These are phyloP conservation scores for Limtongia smithiae DNA, from an alignment of 805 yeast genomes.

Conservation along the genomic window DNA sequence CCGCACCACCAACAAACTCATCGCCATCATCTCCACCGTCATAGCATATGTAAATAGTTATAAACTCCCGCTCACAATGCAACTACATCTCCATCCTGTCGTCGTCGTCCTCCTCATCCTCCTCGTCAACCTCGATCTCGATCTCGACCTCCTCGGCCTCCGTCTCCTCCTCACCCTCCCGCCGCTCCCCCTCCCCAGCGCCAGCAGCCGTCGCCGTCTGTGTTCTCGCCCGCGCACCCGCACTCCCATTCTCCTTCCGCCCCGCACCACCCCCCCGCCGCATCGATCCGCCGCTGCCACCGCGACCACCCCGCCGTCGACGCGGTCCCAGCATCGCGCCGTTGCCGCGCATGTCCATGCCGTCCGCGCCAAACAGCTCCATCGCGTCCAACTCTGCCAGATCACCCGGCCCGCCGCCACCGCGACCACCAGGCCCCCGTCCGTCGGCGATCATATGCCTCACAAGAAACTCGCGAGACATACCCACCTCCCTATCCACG, in stretches of 20 bases:
- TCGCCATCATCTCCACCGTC: neutral
- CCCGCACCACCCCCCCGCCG: too few species aligned
- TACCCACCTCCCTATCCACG: conserved; percentile 19
- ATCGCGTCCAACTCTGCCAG: neutral
- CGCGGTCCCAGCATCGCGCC: too few species aligned
- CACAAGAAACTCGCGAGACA: conserved; percentile 18
- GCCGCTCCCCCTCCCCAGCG: neutral
- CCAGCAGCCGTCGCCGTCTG: neutral
- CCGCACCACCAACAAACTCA: conserved; percentile 15
- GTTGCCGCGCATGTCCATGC: too few species aligned
- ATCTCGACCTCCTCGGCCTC: too few species aligned
- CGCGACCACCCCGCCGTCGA: too few species aligned
- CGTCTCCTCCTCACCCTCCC: neutral
- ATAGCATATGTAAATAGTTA: too few species aligned
- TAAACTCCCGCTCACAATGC: too few species aligned
- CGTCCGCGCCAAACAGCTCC: too few species aligned
- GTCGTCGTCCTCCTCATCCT: too few species aligned
- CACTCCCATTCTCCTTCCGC: neutral
- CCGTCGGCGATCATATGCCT: neutral
- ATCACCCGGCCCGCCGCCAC: neutral
- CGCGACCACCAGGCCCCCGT: neutral
- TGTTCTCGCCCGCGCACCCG: neutral
- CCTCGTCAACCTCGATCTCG: too few species aligned
- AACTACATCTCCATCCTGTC: too few species aligned
- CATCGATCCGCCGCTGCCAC: too few species aligned